Evolutionary conservation across 306 rosid genomes (phyloP).

Genomic region (Rubus idaeus): DNA sequence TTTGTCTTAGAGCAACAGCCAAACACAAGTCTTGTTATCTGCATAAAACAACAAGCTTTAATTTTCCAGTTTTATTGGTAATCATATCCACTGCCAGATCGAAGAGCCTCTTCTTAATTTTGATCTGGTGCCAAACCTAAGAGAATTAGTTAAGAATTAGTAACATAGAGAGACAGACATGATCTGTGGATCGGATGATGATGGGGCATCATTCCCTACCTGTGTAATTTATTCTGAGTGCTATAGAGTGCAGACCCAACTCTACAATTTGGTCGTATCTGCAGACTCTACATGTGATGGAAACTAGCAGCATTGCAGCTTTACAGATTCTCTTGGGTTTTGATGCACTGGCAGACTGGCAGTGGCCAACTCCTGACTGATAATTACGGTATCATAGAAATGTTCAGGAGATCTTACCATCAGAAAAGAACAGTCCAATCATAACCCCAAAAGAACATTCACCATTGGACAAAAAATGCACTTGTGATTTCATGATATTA

Average conservation of each 20-base stretch:
- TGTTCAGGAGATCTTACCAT: not conserved
- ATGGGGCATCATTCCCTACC: slow-evolving; percentile 2
- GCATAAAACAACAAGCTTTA: too few species aligned
- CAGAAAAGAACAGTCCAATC: not conserved
- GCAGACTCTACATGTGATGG: slow-evolving; percentile 6
- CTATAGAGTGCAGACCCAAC: not conserved
- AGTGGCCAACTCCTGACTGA: slow-evolving; percentile 8
- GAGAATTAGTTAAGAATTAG: too few species aligned
- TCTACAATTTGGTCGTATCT: not conserved
- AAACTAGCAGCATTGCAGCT: slow-evolving; percentile 6
- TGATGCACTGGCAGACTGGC: slow-evolving; percentile 10
- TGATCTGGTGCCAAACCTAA: too few species aligned
- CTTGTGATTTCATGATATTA: not conserved
- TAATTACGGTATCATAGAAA: not conserved
- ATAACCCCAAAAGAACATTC: not conserved
- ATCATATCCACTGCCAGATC: too few species aligned
- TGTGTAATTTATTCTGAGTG: not conserved
- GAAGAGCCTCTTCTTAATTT: too few species aligned
- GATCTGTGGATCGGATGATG: not conserved
- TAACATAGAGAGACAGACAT: too few species aligned
- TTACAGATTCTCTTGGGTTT: slow-evolving; percentile 8
- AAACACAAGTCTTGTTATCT: too few species aligned
- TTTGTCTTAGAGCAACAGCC: too few species aligned
- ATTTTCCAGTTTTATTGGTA: too few species aligned
- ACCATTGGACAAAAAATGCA: not conserved